Evolutionary conservation across 805 yeast genomes (phyloP).

Genomic region (Starmerella sp.): DNA sequence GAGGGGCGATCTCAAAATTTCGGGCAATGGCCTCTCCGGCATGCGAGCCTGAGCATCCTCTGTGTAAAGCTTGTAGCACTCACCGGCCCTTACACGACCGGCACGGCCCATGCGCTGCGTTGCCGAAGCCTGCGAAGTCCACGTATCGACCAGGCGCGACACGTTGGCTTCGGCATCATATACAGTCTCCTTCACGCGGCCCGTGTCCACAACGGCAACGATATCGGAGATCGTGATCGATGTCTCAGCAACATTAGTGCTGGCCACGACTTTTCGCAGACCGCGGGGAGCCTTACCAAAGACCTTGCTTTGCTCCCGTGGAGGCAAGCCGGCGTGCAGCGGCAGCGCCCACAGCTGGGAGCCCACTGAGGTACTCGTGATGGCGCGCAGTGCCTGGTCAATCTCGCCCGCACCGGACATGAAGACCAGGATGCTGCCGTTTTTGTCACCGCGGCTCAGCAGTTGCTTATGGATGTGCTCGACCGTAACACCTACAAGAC

Average conservation of each 20-base stretch:
- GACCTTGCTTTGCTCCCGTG: constrained; percentile 70
- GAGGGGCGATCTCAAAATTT: constrained; percentile 69
- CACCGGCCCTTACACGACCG: constrained; percentile 84
- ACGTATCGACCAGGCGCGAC: constrained; percentile 60
- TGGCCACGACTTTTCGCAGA: constrained; percentile 64
- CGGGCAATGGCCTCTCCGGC: constrained; percentile 74
- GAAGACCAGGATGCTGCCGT: constrained; percentile 74
- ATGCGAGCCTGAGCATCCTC: constrained; percentile 45
- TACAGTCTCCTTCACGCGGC: constrained; percentile 66
- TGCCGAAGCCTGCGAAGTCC: constrained; percentile 86
- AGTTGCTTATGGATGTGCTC: constrained; percentile 42
- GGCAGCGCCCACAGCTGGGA: constrained; percentile 46
- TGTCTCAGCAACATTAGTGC: constrained; percentile 94
- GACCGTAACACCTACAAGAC: constrained; percentile 51
- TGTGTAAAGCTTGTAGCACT: constrained; percentile 72
- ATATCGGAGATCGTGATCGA: constrained; percentile 94
- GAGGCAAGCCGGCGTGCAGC: constrained; percentile 75
- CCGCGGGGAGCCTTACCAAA: constrained; percentile 47
- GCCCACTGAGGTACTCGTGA: constrained; percentile 26
- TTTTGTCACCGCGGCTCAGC: constrained; percentile 27
- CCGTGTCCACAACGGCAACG: constrained; percentile 82
- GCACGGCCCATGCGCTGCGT: constrained; percentile 93
- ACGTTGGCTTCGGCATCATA: constrained; percentile 60
- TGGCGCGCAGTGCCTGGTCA: constrained; percentile 43
- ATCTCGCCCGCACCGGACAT: constrained; percentile 89